phyloP scores from a whole-genome alignment of 768 basidiomycete species.

The Kwoniella newhampshirensis region DNA sequence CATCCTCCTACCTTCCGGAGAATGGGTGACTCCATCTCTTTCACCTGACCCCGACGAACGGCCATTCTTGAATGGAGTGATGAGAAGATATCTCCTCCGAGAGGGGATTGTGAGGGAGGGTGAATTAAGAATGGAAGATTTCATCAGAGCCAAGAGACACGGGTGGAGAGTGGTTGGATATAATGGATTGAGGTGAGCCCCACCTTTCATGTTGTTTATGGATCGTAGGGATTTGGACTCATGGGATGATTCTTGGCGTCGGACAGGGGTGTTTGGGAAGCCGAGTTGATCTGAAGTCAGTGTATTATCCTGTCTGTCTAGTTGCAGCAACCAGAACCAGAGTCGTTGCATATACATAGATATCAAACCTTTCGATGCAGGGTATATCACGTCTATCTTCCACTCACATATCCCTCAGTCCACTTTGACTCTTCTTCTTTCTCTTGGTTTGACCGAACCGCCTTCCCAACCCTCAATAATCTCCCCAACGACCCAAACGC shows the following conservation, averaged over 20 bases:
- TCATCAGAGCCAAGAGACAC: conserved; percentile 13
- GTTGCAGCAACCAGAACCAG: too few species aligned
- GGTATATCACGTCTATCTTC: neutral
- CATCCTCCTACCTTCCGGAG: conserved; percentile 9
- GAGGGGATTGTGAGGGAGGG: conserved; percentile 29
- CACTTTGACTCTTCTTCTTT: neutral
- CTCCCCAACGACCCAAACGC: conserved; percentile 73
- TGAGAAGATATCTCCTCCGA: conserved; percentile 35
- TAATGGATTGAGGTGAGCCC: conserved; percentile 43
- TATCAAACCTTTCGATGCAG: too few species aligned
- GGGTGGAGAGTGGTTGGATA: conserved; percentile 39
- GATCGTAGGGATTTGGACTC: neutral
- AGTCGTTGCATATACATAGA: too few species aligned
- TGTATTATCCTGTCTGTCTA: too few species aligned
- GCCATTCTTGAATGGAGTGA: conserved; percentile 39
- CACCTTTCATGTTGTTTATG: neutral
- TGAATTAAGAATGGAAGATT: conserved; percentile 33
- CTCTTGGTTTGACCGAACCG: neutral
- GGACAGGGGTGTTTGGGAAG: conserved; percentile 29
- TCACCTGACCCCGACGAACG: neutral
- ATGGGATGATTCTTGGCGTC: neutral
- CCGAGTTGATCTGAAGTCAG: conserved; percentile 27
- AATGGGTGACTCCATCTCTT: conserved; percentile 36
- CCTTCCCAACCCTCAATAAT: conserved; percentile 57
- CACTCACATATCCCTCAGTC: neutral